Evolutionary conservation across 176 grass and related monocot genomes (phyloP), one percentile per base, ranked within the genome.

Genomic region (Cymbopogon citratus): DNA sequence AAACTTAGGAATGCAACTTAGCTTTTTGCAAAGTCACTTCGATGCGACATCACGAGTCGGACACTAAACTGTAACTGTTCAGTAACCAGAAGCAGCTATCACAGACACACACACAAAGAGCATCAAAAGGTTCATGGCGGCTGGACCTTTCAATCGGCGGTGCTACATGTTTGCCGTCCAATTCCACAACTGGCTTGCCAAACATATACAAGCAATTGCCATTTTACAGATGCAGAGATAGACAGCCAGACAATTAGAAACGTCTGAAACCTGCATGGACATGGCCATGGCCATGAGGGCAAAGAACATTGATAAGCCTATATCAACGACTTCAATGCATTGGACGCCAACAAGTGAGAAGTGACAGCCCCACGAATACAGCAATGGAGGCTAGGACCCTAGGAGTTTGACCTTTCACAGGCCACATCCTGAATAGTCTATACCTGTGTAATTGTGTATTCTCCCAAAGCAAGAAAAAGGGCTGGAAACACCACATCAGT

Each of bases 261-360:
- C 48, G 72, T 35, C 43, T 43, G 40, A 43, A 43, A 27, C 31
- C 31, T 33, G 31, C 31, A 33, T 33, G 31, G 31, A 1, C 31
- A 33, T 33, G 31, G 31, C 31, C 31, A 33, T 33, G 31, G 31
- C 31, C 27, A 12, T 60, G 23, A n/a, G 15, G 33, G 27, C 16
- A 87, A 16, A 66, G 52, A 18, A 78, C 34, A 73, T 4, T 21
- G 46, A 80, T n/a, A 69, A 51, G 49, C 18, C 24, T 26, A 9
- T 6, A 35, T 65, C 31, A 54, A 56, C 65, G 46, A 69, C 36
- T 48, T 68, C 81, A 88, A 70, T 4, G 18, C 12, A 57, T 48
- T 39, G 23, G 76, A 80, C 12, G 34, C 77, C n/a, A 62, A 69
- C n/a, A 62, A 69, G 40, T 43, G 40, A 43, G 3, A 80, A 75